Percentiles rank a stretch among this genome's conserved stretches.
Conservation (phyloP, 176 grass and related monocot genomes). For the Aegilops longissima region DNA sequence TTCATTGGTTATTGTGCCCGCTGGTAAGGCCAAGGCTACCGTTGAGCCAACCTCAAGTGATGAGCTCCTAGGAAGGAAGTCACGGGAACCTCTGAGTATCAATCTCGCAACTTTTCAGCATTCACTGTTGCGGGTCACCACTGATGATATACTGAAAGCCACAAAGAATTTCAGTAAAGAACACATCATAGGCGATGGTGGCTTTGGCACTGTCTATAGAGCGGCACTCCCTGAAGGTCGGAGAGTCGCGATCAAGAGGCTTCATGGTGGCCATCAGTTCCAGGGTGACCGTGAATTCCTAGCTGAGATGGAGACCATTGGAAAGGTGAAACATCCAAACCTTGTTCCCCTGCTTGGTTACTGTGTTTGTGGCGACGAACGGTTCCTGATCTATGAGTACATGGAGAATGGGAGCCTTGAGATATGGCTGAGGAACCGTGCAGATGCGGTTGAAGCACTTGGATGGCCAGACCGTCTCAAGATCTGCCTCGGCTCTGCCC, state of each 20-base stretch:
- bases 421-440: conserved; percentile 76
- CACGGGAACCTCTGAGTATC: conserved; percentile 84
- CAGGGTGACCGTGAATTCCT: conserved; percentile 85
- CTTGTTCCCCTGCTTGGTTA: conserved; percentile 93
- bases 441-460: conserved; percentile 79
- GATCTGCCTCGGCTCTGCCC: conserved; percentile 83
- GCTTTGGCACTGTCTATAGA: conserved; percentile 90
- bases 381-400: conserved; percentile 95
- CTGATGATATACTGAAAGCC: conserved; percentile 83
- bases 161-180: conserved; percentile 94
- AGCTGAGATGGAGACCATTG: conserved; percentile 98
- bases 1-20: conserved; percentile 38
- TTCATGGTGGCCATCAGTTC: conserved; percentile 83
- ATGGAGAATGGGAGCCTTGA: conserved; percentile 98
- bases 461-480: conserved; percentile 87
- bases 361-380: conserved; percentile 87
- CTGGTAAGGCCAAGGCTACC: conserved; percentile 53
- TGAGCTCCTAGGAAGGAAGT: conserved; percentile 81
- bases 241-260: conserved; percentile 84
- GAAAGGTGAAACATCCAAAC: conserved; percentile 93
- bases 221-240: conserved; percentile 66
- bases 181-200: conserved; percentile 89
- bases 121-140: conserved; percentile 73
- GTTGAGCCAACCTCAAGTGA: conserved; percentile 79
- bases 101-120: conserved; percentile 94